A percentile compares a stretch with the other conserved stretches of the same genome.
Conservation (phyloP, 2,329 filamentous ascomycete genomes). For the Chalara sp. region DNA sequence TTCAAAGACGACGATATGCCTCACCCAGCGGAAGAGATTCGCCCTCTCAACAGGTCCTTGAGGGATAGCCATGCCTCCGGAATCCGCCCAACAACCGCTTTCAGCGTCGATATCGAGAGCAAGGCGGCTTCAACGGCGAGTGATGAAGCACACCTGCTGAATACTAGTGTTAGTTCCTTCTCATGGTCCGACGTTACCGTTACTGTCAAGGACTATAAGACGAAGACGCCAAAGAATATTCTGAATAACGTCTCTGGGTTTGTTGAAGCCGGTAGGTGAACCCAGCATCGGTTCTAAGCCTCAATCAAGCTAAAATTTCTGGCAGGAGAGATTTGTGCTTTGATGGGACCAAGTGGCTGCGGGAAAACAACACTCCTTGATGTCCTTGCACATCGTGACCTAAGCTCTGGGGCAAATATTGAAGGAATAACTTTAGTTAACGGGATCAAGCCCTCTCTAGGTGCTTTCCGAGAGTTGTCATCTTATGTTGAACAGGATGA, state of each 20-base stretch:
- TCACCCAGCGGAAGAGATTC: too few relatives aligned
- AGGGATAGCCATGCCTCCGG: too few relatives aligned
- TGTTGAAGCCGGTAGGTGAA: constrained; percentile 49
- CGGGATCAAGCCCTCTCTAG: constrained; percentile 44
- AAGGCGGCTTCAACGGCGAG: too few relatives aligned
- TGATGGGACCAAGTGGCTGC: constrained; percentile 70
- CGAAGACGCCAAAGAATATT: constrained; percentile 56
- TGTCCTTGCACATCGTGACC: constrained; percentile 58
- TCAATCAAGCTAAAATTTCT: constrained; percentile 1
- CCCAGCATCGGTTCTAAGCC: background rate
- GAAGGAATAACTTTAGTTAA: constrained; percentile 56
- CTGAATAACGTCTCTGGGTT: constrained; percentile 57
- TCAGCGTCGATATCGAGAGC: too few relatives aligned
- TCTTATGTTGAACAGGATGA: constrained; percentile 87
- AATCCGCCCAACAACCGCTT: too few relatives aligned
- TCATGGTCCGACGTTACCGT: constrained; percentile 63
- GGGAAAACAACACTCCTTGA: constrained; percentile 85
- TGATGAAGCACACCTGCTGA: constrained; percentile 41
- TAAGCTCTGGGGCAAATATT: constrained; percentile 46
- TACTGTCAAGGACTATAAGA: constrained; percentile 63
- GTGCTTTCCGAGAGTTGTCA: constrained; percentile 57
- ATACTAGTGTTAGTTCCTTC: constrained; percentile 57
- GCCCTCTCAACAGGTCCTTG: too few relatives aligned
- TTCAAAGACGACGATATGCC: too few relatives aligned
- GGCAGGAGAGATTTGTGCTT: constrained; percentile 63